Base-by-base conservation (phyloP, 345 rosid species). In the Lepidium aucheri region DNA sequence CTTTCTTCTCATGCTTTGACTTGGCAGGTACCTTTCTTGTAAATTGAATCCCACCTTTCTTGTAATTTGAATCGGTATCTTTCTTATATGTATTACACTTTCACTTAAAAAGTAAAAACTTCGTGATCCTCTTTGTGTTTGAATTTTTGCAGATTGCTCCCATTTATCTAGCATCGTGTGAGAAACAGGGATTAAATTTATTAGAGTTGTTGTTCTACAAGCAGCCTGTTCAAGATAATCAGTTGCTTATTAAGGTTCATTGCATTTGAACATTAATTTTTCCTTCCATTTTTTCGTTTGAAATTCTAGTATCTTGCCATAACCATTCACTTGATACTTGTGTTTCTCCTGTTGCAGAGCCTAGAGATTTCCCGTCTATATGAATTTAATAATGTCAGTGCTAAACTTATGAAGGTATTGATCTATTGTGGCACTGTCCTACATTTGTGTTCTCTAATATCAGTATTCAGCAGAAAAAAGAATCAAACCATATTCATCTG, bases 1-100 rank as follows among this genome's bases (percentile, higher is more conserved):
- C 81, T 94, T 54, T 84, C 93, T 57, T 85, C 97, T 53, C 97
- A 90, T 82, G 77, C 81, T 15, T 83, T 90, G 77, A 94, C 97
- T 49, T 94, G 99, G 96, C 99, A 92, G 78, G 98, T 91, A 77
- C 65, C 14, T 35, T 71, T 60, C 60, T 58, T 76, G 30, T 56
- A 65, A 53, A 8, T 18, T 12, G 4, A n/a, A n/a, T n/a, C n/a
- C n/a, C n/a, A 77, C 65, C 14, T 35, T 71, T 60, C 60, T 58
- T 76, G 30, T 56, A 65, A 53, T 6, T 18, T 12, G 4, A 13
- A 28, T 6, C 7, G 32, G 46, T 49, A 18, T 32, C n/a, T 53
- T 69, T 32, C 35, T n/a, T 39, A 15, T 60, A n/a, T 24, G 43
- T 33, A 7, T 33, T 53, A 15, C 34, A 13, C 55, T 26, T 6